Evolutionary conservation across 495 filamentous ascomycete genomes (phyloP).

Genomic region (Tuber magnatum): DNA sequence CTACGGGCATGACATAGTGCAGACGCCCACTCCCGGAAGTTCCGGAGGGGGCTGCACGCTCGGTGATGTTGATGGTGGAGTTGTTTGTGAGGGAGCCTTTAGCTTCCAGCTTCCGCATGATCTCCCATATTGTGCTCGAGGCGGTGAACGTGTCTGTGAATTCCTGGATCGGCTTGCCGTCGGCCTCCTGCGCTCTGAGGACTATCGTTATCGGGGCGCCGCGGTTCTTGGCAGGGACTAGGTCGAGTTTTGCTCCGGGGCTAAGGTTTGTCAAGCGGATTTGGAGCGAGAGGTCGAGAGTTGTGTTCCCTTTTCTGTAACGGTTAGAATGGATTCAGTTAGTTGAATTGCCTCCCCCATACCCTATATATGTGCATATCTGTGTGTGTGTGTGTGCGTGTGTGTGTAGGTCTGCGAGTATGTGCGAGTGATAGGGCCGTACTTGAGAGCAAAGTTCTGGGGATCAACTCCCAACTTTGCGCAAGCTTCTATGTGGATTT

Average conservation of each 20-base stretch:
- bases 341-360: constrained; percentile 1
- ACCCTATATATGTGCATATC: not conserved
- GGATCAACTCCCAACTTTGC: constrained; percentile 63
- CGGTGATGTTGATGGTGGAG: constrained; percentile 67
- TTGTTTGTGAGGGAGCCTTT: constrained; percentile 44
- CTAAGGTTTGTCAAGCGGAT: constrained; percentile 80
- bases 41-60: constrained; percentile 58
- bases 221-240: constrained; percentile 51
- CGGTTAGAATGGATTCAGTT: constrained; percentile 18
- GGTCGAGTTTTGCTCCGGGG: constrained; percentile 83
- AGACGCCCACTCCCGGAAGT: constrained; percentile 58
- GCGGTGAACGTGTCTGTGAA: constrained; percentile 75
- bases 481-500: constrained; percentile 81
- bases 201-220: constrained; percentile 78
- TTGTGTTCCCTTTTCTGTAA: constrained; percentile 67
- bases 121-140: constrained; percentile 75
- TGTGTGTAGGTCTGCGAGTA: not conserved
- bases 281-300: constrained; percentile 72
- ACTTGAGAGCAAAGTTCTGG: constrained; percentile 77
- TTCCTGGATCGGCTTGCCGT: constrained; percentile 58
- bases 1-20: constrained; percentile 76
- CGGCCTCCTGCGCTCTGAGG: constrained; percentile 59
- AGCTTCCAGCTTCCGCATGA: constrained; percentile 81
- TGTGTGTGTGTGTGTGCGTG: not conserved
- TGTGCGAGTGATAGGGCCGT: constrained; percentile 33